These are phyloP conservation scores for Alternaria gaisen DNA, from an alignment of 2,329 filamentous ascomycete genomes.

Conservation along the genomic window DNA sequence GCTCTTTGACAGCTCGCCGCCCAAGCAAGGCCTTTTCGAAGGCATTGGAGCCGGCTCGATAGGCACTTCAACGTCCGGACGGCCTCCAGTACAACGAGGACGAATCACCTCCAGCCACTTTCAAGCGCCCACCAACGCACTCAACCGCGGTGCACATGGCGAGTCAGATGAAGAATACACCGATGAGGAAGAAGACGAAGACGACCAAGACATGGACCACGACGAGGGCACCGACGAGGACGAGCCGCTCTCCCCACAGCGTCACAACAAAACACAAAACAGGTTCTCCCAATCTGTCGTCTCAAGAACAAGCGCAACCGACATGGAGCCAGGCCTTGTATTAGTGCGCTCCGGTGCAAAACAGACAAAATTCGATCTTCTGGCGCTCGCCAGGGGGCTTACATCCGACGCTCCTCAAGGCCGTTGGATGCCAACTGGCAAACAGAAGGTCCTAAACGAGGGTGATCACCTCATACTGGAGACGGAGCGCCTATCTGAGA, in stretches of 20 bases:
- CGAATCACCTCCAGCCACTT: constrained; percentile 35
- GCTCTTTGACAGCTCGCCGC: constrained; percentile 46
- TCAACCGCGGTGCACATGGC: constrained; percentile 43
- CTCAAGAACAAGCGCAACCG: constrained; percentile 50
- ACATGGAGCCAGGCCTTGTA: constrained; percentile 30
- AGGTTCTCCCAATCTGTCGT: constrained; percentile 42
- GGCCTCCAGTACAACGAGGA: constrained; percentile 41
- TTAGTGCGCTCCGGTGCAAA: constrained; percentile 42
- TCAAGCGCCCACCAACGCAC: constrained; percentile 43
- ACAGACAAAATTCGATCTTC: constrained; percentile 69
- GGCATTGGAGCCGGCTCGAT: constrained; percentile 40
- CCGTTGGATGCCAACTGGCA: background rate
- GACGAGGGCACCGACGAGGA: constrained; percentile 51
- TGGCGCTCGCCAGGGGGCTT: constrained; percentile 75
- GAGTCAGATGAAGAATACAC: constrained; percentile 45
- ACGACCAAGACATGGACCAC: constrained; percentile 48
- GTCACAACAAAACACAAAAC: constrained; percentile 31
- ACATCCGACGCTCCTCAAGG: constrained; percentile 54
- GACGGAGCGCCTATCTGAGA: constrained; percentile 74
- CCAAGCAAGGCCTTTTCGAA: constrained; percentile 38
- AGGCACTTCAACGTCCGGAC: constrained; percentile 39
- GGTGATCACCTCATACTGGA: constrained; percentile 74
- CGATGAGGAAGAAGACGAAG: constrained; percentile 38
- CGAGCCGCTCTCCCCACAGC: constrained; percentile 56
- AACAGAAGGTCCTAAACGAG: constrained; percentile 68